phyloP scores from a whole-genome alignment of 1,139 yeast genomes.

The Pneumocystis canis region DNA sequence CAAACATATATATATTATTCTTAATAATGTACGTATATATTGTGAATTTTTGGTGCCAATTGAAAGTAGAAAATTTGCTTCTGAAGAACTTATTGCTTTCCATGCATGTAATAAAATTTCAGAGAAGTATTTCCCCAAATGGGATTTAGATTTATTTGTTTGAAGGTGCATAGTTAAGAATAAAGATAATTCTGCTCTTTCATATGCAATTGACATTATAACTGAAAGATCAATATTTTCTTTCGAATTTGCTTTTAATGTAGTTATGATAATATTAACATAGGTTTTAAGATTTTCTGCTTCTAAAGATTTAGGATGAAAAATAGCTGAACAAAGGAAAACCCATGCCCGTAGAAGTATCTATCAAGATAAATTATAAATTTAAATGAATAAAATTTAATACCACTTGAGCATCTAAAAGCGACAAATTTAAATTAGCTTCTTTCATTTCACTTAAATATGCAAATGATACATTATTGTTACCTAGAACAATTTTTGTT shows the following conservation, averaged over 20 bases:
- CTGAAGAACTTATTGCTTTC: not conserved
- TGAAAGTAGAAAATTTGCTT: not conserved
- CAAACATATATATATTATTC: not conserved
- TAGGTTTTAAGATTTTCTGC: not conserved
- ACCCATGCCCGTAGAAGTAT: not conserved
- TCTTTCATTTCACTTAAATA: constrained; percentile 39
- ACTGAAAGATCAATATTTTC: not conserved
- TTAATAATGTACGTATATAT: not conserved
- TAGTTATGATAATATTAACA: not conserved
- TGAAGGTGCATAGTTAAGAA: not conserved
- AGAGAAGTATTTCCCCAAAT: not conserved
- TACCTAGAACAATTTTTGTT: constrained; percentile 45
- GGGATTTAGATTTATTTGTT: not conserved
- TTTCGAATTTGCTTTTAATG: not conserved
- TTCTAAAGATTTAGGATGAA: not conserved
- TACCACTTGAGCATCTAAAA: constrained; percentile 41
- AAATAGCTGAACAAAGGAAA: not conserved
- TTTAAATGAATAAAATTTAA: not conserved
- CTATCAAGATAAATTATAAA: not conserved
- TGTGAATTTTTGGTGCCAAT: not conserved
- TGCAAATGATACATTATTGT: constrained; percentile 38
- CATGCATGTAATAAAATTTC: not conserved
- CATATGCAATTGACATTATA: not conserved
- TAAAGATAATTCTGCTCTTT: not conserved
- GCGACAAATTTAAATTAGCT: constrained; percentile 52